A percentile compares a stretch with the other conserved stretches of the same genome.
These are phyloP conservation scores for Penicillium nordicum DNA, from an alignment of 2,329 filamentous ascomycete genomes.

Conservation along the genomic window DNA sequence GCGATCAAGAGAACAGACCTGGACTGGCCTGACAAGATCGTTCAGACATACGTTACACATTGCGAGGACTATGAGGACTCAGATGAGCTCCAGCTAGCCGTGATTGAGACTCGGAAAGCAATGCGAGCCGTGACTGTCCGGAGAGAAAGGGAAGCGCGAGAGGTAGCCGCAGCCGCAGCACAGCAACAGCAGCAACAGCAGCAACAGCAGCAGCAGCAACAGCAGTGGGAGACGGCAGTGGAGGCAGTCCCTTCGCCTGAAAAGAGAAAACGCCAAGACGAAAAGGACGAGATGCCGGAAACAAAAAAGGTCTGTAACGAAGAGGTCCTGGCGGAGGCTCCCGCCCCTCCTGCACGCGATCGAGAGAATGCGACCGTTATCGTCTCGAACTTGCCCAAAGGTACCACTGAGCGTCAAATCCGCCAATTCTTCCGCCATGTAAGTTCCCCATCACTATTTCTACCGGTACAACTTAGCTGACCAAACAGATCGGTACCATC, in stretches of 20 bases:
- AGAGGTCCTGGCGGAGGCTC: slow-evolving; percentile 29
- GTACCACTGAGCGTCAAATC: slow-evolving; percentile 68
- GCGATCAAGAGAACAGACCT: slow-evolving; percentile 57
- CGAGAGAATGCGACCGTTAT: slow-evolving; percentile 86
- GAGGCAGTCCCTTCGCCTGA: slow-evolving; percentile 28
- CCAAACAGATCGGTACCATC: slow-evolving; percentile 66
- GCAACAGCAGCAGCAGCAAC: slow-evolving; percentile 22
- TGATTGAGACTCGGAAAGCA: slow-evolving; percentile 69
- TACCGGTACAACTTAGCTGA: slow-evolving; percentile 5
- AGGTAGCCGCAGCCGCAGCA: slow-evolving; percentile 44
- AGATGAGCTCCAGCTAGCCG: slow-evolving; percentile 67
- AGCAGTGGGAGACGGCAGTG: slow-evolving; percentile 20
- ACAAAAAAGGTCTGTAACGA: slow-evolving; percentile 17
- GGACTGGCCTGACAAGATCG: slow-evolving; percentile 51
- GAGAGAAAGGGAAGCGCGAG: slow-evolving; percentile 63
- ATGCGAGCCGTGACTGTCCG: slow-evolving; percentile 61
- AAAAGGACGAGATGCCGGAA: slow-evolving; percentile 26
- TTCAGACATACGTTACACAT: slow-evolving; percentile 47
- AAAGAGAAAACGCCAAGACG: slow-evolving; percentile 70
- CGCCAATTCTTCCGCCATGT: slow-evolving; percentile 84
- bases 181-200: slow-evolving; percentile 12
- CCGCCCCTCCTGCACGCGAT: slow-evolving; percentile 65
- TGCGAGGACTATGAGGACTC: slow-evolving; percentile 89
- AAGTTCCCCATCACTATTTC: slow-evolving; percentile 21
- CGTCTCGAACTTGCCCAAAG: slow-evolving; percentile 69